Conservation (phyloP, 768 basidiomycete genomes). For the Pleurotus citrinopileatus region DNA sequence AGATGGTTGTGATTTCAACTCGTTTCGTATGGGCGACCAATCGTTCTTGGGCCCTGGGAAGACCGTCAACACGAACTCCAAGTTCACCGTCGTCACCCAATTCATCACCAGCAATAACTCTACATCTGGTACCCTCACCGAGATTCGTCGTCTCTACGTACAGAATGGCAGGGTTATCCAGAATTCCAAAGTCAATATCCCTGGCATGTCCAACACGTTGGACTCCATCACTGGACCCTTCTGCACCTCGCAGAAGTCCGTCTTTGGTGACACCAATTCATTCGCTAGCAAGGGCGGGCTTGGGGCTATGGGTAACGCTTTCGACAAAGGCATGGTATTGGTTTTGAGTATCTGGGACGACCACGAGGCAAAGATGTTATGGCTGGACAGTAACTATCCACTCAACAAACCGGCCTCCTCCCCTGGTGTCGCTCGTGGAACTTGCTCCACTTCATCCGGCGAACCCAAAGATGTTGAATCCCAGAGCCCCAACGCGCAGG, state of each 20-base stretch:
- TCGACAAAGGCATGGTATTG: conserved; percentile 34
- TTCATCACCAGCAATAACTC: conserved; percentile 38
- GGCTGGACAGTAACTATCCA: conserved; percentile 37
- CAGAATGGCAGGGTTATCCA: conserved; percentile 32
- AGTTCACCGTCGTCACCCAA: conserved; percentile 42
- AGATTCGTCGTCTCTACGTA: conserved; percentile 29
- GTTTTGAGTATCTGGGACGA: no score
- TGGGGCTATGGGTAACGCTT: conserved; percentile 20
- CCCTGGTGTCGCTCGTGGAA: conserved; percentile 33
- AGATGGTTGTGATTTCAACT: conserved; percentile 48
- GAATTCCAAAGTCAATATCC: conserved; percentile 33
- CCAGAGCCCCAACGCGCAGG: conserved; percentile 22
- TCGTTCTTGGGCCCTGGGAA: conserved; percentile 35
- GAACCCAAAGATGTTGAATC: conserved; percentile 33
- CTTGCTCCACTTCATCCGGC: conserved; percentile 36
- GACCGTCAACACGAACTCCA: conserved; percentile 36
- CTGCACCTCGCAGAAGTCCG: conserved; percentile 33
- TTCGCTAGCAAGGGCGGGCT: conserved; percentile 33
- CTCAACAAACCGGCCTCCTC: conserved; percentile 16
- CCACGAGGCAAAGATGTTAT: conserved; percentile 36
- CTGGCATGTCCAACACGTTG: conserved; percentile 24
- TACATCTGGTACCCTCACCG: conserved; percentile 31
- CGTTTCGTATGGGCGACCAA: conserved; percentile 40
- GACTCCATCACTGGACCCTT: conserved; percentile 39
- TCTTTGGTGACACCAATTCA: conserved; percentile 34